phyloP scores from a whole-genome alignment of 345 rosid genomes.

The Gossypium arboreum region DNA sequence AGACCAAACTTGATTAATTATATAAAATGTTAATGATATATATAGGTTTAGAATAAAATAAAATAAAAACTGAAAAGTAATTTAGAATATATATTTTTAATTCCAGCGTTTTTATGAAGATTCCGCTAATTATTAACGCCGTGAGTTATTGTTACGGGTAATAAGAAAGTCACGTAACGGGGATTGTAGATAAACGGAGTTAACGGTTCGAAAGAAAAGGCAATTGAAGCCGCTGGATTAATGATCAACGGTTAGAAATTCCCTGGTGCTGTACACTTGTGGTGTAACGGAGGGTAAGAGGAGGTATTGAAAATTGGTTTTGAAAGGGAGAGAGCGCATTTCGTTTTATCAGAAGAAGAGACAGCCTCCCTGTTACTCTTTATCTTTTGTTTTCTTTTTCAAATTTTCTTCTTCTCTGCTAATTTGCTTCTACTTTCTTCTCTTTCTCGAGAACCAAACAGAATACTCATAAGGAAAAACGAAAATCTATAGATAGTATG shows the following conservation, averaged over 20 bases:
- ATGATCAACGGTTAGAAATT: slow-evolving; percentile 19
- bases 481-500: slow-evolving; percentile 10
- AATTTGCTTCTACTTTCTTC: slow-evolving; percentile 31
- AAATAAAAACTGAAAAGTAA: background rate
- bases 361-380: slow-evolving; percentile 8
- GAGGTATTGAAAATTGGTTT: slow-evolving; percentile 20
- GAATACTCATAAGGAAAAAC: background rate
- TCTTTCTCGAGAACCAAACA: slow-evolving; percentile 32
- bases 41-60: background rate
- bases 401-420: slow-evolving; percentile 23
- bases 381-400: slow-evolving; percentile 8
- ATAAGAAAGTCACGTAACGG: slow-evolving; percentile 11
- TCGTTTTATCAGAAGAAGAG: slow-evolving; percentile 19
- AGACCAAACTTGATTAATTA: too few species aligned
- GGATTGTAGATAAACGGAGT: slow-evolving; percentile 11
- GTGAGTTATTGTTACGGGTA: background rate
- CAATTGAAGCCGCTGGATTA: slow-evolving; percentile 23
- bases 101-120: slow-evolving; percentile 15
- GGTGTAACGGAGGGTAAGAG: slow-evolving; percentile 12
- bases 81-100: background rate
- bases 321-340: slow-evolving; percentile 23
- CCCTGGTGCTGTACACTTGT: slow-evolving; percentile 3
- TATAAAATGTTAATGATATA: too few species aligned
- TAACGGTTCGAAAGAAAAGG: slow-evolving; percentile 19
- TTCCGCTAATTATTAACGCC: slow-evolving; percentile 28